Conservation (phyloP, 2,329 filamentous ascomycete species). For the Monosporascus sp. region DNA sequence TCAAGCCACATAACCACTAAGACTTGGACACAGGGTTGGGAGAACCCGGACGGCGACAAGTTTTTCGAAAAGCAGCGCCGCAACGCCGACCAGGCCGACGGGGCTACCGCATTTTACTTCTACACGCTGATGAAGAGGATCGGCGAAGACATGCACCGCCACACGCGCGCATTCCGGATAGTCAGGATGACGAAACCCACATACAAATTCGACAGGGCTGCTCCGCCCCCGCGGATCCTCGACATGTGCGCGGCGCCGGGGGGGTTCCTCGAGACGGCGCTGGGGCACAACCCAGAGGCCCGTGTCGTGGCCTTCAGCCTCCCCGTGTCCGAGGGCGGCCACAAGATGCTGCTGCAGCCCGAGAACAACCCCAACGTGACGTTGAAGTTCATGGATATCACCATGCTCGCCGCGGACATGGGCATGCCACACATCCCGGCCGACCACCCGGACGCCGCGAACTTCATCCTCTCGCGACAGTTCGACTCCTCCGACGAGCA, state of each 20-base stretch:
- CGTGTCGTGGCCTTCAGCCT: constrained; percentile 35
- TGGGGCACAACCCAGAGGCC: constrained; percentile 31
- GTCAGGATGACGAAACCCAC: neutral
- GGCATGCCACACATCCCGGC: constrained; percentile 26
- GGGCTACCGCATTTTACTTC: constrained; percentile 23
- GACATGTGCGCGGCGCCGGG: constrained; percentile 54
- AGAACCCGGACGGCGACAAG: constrained; percentile 35
- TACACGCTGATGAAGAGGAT: constrained; percentile 39
- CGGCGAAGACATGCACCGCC: constrained; percentile 33
- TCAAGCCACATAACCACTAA: too few species aligned
- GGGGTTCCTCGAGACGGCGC: constrained; percentile 38
- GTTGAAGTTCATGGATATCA: constrained; percentile 38
- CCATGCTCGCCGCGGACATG: constrained; percentile 45
- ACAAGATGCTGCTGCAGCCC: constrained; percentile 27
- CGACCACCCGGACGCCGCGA: constrained; percentile 24
- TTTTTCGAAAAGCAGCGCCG: constrained; percentile 36
- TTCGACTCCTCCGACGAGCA: constrained; percentile 4
- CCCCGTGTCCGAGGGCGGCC: constrained; percentile 33
- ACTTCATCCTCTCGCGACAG: constrained; percentile 26
- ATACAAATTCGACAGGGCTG: neutral
- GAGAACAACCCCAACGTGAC: constrained; percentile 6
- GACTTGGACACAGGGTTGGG: constrained; percentile 34
- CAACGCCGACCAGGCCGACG: constrained; percentile 28
- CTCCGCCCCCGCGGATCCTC: constrained; percentile 31
- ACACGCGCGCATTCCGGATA: constrained; percentile 27